Evolutionary conservation across 169 alveolate species (phyloP).

Genomic region (Perkinsus chesapeaki): DNA sequence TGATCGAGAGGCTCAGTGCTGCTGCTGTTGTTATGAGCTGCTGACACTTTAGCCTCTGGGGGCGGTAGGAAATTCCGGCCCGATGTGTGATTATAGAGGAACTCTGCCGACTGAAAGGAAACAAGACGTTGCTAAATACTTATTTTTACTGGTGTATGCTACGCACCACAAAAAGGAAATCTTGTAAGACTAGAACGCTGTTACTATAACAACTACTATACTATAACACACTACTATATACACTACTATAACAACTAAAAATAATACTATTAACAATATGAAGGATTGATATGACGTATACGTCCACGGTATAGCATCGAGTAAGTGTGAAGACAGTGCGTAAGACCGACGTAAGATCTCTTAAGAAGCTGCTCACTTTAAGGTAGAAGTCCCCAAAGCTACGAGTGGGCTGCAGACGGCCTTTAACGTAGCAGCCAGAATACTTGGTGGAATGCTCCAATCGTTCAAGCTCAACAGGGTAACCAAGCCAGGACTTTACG

Average conservation of each 20-base stretch:
- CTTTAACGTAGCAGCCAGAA: slow-evolving; percentile 30
- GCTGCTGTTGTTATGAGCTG: too few relatives aligned
- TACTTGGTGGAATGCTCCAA: not conserved
- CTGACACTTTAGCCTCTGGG: not conserved
- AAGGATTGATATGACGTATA: too few relatives aligned
- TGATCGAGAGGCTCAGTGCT: slow-evolving; percentile 15
- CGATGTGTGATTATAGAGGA: not conserved
- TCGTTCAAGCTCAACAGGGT: not conserved
- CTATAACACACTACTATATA: too few relatives aligned
- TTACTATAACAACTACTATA: too few relatives aligned
- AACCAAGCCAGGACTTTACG: not conserved
- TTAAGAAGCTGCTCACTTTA: slow-evolving; percentile 9
- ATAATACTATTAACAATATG: too few relatives aligned
- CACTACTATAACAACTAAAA: too few relatives aligned
- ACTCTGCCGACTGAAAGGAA: not conserved
- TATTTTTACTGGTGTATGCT: too few relatives aligned
- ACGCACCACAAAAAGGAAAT: too few relatives aligned
- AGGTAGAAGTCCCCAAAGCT: slow-evolving; percentile 38
- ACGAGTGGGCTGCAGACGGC: slow-evolving; percentile 40
- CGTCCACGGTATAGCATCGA: too few relatives aligned
- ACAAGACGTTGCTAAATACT: not conserved
- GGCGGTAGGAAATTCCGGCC: not conserved
- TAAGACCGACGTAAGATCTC: too few relatives aligned
- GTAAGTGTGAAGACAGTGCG: too few relatives aligned
- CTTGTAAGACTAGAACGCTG: too few relatives aligned